These are phyloP conservation scores for Diaporthe amygdali DNA, from an alignment of 2,329 filamentous ascomycete species.

Conservation along the genomic window DNA sequence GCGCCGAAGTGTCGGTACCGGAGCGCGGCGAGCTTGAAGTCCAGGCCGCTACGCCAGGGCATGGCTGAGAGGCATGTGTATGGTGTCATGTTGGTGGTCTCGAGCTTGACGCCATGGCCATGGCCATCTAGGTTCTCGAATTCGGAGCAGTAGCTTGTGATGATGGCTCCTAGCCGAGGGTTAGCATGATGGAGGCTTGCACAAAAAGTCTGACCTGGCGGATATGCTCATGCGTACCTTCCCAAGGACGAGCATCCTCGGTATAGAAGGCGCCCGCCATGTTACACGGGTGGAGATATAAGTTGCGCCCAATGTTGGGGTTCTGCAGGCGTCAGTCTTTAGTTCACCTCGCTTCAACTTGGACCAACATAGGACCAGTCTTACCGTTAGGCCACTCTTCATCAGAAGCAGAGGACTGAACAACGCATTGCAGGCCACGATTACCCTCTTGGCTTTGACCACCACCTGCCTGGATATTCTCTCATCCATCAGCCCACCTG, in stretches of 20 bases:
- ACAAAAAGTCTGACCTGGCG: not conserved
- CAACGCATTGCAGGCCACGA: conserved; percentile 78
- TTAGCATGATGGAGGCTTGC: not conserved
- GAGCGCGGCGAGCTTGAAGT: conserved; percentile 74
- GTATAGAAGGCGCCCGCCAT: conserved; percentile 66
- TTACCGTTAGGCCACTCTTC: conserved; percentile 75
- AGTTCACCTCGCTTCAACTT: not conserved
- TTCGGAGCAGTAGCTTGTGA: conserved; percentile 78
- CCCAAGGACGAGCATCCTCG: conserved; percentile 73
- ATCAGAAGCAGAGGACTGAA: conserved; percentile 78
- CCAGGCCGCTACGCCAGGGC: conserved; percentile 70
- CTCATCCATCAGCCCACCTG: conserved; percentile 52
- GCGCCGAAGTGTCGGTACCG: conserved; percentile 72
- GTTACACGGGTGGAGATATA: conserved; percentile 77
- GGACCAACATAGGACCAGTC: not conserved
- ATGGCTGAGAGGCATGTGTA: conserved; percentile 66
- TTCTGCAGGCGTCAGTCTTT: conserved; percentile 53
- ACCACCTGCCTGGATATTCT: conserved; percentile 64
- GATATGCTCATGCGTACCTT: conserved; percentile 43
- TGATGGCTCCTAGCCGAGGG: conserved; percentile 66
- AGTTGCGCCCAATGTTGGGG: conserved; percentile 75
- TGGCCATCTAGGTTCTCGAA: conserved; percentile 82
- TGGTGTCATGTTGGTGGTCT: conserved; percentile 77
- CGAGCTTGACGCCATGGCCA: conserved; percentile 84
- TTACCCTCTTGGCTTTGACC: conserved; percentile 80